These are phyloP conservation scores for Leccinum longicurvipes DNA, from an alignment of 768 basidiomycete species.

Conservation along the genomic window DNA sequence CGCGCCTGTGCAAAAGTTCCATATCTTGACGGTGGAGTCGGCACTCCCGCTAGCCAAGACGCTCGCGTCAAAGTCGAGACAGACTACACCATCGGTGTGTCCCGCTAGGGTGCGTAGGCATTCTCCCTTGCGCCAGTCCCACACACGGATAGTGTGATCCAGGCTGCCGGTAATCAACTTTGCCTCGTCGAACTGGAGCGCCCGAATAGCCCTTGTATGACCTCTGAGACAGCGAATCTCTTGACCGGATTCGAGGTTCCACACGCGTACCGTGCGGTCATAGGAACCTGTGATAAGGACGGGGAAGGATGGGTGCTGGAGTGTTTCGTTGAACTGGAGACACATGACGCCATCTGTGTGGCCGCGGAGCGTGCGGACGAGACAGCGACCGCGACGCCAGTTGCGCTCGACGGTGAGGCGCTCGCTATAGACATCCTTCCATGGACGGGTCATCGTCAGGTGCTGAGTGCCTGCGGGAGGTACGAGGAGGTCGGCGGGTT, in stretches of 20 bases:
- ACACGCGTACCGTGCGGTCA: slow-evolving; percentile 90
- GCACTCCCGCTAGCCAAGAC: slow-evolving; percentile 91
- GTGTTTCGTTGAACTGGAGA: slow-evolving; percentile 86
- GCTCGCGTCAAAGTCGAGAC: slow-evolving; percentile 87
- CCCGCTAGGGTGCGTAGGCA: slow-evolving; percentile 87
- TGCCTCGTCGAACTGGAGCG: slow-evolving; percentile 92
- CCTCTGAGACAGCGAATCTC: slow-evolving; percentile 83
- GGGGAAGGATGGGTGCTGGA: slow-evolving; percentile 81
- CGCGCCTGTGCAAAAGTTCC: slow-evolving; percentile 89
- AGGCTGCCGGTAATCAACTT: slow-evolving; percentile 96
- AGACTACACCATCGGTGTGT: slow-evolving; percentile 89
- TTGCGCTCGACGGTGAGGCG: slow-evolving; percentile 95
- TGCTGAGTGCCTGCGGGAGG: slow-evolving; percentile 28
- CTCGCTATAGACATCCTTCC: slow-evolving; percentile 98
- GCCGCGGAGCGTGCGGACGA: slow-evolving; percentile 80
- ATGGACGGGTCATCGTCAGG: slow-evolving; percentile 71
- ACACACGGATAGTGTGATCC: slow-evolving; percentile 93
- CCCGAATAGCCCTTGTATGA: slow-evolving; percentile 87
- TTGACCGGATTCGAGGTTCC: slow-evolving; percentile 92
- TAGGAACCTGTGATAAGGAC: slow-evolving; percentile 98
- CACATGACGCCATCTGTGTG: slow-evolving; percentile 98
- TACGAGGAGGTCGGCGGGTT: slow-evolving; percentile 24
- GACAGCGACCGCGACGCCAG: slow-evolving; percentile 92
- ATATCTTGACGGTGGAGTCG: slow-evolving; percentile 92
- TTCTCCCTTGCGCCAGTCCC: slow-evolving; percentile 91